Base-by-base conservation (phyloP, 768 basidiomycete species). In the Hydnomerulius pinastri region DNA sequence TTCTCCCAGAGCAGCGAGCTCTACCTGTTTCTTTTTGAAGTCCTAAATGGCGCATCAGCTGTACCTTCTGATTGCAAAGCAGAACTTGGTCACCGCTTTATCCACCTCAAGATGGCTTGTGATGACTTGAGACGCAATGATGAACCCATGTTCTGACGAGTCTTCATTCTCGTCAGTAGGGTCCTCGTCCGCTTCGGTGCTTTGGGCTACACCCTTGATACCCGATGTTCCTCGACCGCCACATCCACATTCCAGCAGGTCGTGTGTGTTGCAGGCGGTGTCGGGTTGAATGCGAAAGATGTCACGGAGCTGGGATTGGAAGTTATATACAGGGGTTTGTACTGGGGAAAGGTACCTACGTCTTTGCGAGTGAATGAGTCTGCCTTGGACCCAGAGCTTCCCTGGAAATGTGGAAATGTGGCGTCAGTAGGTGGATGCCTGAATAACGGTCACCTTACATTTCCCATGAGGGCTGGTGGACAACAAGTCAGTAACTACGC, bases 201-300 rank as follows among this genome's bases (percentile, higher is more conserved):
- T 48, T 12, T 52, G 41, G 18, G 54, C 56, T 33, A 30, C 21
- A 12, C 4, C 25, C 13, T 41, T 37, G 27, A 24, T 20, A 27
- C 37, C 18, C 35, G 47, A 44, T 18, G 18, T 28, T 58, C 44
- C 53, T 23, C 17, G 49, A 17, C 62, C 64, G 43, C 78, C 79
- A 56, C 92, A 96, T 10, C 73, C 73, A 62, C 95, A 98, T 51
- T 82, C 86, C 12, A 98, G 75, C 15, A 98, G 77, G 56, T 98
- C 96, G 60, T 98, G 96, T 2, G 95, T 98, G 53, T 95, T 88
- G 71, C 92, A 95, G 7, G 76, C 71, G 0, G 92, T 94, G 47
- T 84, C 74, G 0, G 77, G 73, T 69, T 94, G 83, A 37, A 97
- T 76, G n/a, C 84, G 86, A 71, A 98, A 98, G 56, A 98, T 90